phyloP scores from a whole-genome alignment of 2,329 filamentous ascomycete species.

The Diplodia intermedia region DNA sequence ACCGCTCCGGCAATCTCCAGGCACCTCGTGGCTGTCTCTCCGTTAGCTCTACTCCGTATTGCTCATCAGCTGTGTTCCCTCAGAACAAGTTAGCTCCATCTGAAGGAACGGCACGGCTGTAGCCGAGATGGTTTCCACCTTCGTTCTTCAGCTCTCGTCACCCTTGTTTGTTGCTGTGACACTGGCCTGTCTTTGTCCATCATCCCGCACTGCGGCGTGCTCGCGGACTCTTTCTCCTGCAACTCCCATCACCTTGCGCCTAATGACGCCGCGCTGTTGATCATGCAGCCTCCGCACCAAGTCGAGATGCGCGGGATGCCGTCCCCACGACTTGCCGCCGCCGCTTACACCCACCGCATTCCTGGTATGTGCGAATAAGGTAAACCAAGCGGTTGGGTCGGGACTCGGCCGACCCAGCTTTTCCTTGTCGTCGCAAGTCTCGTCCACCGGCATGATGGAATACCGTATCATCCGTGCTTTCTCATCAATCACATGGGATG shows the following conservation, averaged over 20 bases:
- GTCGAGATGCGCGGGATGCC: background rate
- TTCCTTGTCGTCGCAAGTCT: background rate
- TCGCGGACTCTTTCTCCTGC: background rate
- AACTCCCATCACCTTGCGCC: background rate
- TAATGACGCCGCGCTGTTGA: background rate
- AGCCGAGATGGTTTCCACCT: background rate
- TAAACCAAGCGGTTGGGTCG: background rate
- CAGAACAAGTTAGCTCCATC: background rate
- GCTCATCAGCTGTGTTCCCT: background rate
- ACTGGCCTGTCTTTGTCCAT: too few relatives aligned
- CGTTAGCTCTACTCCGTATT: background rate
- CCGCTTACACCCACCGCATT: background rate
- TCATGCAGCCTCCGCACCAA: background rate
- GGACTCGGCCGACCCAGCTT: background rate
- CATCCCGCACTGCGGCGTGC: too few relatives aligned
- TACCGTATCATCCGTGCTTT: background rate
- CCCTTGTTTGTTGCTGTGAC: background rate
- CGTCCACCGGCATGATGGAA: background rate
- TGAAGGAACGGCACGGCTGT: background rate
- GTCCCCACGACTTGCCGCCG: background rate
- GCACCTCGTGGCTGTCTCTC: background rate
- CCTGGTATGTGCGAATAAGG: background rate
- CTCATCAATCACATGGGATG: background rate
- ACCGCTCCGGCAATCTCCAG: background rate
- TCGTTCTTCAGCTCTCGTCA: background rate